Evolutionary conservation across 2,329 filamentous ascomycete genomes (phyloP), one percentile per base, ranked within the genome.

Genomic region (Curvularia lunata): DNA sequence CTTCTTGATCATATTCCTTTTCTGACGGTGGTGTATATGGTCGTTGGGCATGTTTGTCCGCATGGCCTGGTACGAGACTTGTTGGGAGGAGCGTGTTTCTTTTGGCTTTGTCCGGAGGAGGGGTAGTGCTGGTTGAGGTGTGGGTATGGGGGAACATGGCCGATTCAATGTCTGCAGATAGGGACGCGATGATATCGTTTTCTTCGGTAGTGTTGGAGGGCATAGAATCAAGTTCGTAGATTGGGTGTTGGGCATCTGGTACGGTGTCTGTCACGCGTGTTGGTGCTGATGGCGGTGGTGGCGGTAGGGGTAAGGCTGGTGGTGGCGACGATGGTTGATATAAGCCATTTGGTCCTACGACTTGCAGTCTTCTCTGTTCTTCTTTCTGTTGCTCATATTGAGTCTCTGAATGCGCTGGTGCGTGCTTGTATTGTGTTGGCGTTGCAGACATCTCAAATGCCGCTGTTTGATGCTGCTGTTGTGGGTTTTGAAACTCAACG

Each of bases 81-180:
- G 28, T 13, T 1, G 45, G 45, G 21, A 48, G 30, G 8, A 25
- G 13, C 2, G 41, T 43, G 13, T 43, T 27, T n/a, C 23, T 8
- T 19, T 16, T n/a, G 13, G 30, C 8, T n/a, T 8, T 3, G 2
- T 28, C 27, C 4, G 43, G 12, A 4, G 18, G 18, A 13, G 41
- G 9, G 32, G n/a, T 2, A 34, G 48, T 25, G 23, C 45, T 18
- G 25, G 41, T 19, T 27, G 51, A n/a, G 16, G 28, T 10, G 46
- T 37, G 9, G 19, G 52, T 30, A 13, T 23, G 21, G 12, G 52
- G 48, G 25, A 40, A 38, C 8, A 59, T 18, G 5, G 54, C 54
- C 2, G 50, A 54, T 13, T 56, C 46, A 28, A 56, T 64, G 12
- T 66, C 45, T 28, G 62, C 67, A 4, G 68, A 66, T n/a, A 72